Evolutionary conservation across 805 yeast species (phyloP), one percentile per base, ranked within the genome.

Genomic region (Candida endomychidarum): DNA sequence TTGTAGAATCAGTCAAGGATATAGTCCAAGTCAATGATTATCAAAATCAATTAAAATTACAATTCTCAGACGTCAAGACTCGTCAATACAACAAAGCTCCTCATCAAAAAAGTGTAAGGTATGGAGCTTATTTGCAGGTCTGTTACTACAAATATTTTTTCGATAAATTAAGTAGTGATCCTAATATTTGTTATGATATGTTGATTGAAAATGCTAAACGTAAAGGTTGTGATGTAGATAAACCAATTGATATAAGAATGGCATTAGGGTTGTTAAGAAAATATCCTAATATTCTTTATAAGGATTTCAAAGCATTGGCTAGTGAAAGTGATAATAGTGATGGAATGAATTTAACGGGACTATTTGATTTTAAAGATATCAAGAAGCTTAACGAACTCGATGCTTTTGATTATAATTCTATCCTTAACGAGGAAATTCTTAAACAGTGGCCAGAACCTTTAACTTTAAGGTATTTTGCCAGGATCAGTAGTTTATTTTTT

Each of bases 61-160:
- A 41, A 3, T 38, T 55, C 2, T 43, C 58, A 39, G 93, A 84
- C 57, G 74, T 83, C 18, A 84, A 84, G 56, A 83, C 90, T 1
- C 64, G 90, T 39, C 52, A 63, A 0, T 51, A 50, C 29, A 64
- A 60, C 28, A 49, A 47, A 1, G 43, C 74, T 1, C 89, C 90
- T 0, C 34, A 48, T 0, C 83, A 78, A 46, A 50, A 57, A 1
- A 68, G 77, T 9, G 82, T 80, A 0, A 43, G 77, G 10, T 52
- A 59, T 3, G 65, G 74, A 5, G 72, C 85, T 2, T 72, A 73
- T 50, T 43, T 70, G n/a, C 93, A 85, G 60, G 79, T 81, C 3
- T 69, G 70, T 60, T 73, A 79, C 47, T 85, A 85, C 54, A 62
- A 77, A 15, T 57, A 65, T 29, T 68, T 84, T 37, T 47, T 81